Evolutionary conservation across 345 rosid species (phyloP), one percentile per base, ranked within the genome.

Genomic region (Ailanthus altissimus): DNA sequence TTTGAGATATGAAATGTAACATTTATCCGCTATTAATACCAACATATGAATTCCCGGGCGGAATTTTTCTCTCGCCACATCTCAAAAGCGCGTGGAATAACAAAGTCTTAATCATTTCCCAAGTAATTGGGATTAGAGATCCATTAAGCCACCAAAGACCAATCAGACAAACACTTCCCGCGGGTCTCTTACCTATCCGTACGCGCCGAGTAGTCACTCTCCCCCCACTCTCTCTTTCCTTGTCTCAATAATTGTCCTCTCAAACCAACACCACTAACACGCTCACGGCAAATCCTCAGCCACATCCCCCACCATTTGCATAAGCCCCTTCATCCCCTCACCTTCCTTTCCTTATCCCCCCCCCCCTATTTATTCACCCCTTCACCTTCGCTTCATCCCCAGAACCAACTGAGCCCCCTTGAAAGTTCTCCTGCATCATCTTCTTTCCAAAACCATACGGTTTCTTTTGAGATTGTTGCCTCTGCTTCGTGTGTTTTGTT

Each of bases 341-440:
- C 87, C 74, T 82, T 21, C 73, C 74, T 81, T 77, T 16, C 1
- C 63, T 87, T 78, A 88, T 86, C 77, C 32, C 50, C 5, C 50
- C 5, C 13, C 56, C 58, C 3, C 83, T 86, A 88, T 84, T 76
- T 79, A 81, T 49, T 75, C 62, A 73, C 75, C 14, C 66, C 53
- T 74, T n/a, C 59, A 20, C 6, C 15, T 43, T 36, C 8, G 67
- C 61, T 56, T 42, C 53, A 68, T 67, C 51, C 49, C 23, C 62
- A 74, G n/a, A n/a, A 57, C 75, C 36, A 6, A 59, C 26, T 10
- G 10, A 56, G 9, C 20, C 25, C 10, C 12, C 3, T 3, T 32
- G 2, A 32, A 32, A 32, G 3, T 32, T 23, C n/a, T 28, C 13
- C 38, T 13, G 59, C 25, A 20, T 54, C 59, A 18, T 54, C 59